Percentiles rank a stretch among this genome's conserved stretches.
These are phyloP conservation scores for Umbelopsis sp. DNA, from an alignment of 192 early-diverging fungal species.

Conservation along the genomic window DNA sequence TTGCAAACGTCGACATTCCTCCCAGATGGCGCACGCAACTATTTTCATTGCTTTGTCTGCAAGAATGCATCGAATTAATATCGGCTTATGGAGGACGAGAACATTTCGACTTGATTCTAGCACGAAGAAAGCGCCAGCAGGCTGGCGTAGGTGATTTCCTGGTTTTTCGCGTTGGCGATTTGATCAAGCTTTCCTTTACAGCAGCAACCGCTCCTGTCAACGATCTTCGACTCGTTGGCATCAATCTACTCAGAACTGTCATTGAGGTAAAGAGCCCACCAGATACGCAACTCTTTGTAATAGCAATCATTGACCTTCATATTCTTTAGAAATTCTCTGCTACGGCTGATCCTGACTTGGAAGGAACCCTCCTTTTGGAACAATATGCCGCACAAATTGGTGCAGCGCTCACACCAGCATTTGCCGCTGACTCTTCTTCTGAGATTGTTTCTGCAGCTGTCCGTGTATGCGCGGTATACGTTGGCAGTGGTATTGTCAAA, in stretches of 20 bases:
- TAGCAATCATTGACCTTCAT: neutral
- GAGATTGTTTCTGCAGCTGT: slow-evolving; percentile 78
- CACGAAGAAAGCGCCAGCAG: slow-evolving; percentile 55
- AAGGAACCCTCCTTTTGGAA: slow-evolving; percentile 78
- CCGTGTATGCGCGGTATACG: slow-evolving; percentile 79
- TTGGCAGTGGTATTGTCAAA: slow-evolving; percentile 85
- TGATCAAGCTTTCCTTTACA: slow-evolving; percentile 90
- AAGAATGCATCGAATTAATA: slow-evolving; percentile 66
- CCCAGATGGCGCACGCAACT: slow-evolving; percentile 79
- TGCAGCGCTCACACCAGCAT: slow-evolving; percentile 88
- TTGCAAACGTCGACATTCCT: slow-evolving; percentile 48
- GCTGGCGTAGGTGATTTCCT: slow-evolving; percentile 66
- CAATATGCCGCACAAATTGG: slow-evolving; percentile 95
- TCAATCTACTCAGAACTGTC: slow-evolving; percentile 75
- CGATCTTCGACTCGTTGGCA: slow-evolving; percentile 77
- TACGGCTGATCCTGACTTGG: slow-evolving; percentile 88
- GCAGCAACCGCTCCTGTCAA: slow-evolving; percentile 79
- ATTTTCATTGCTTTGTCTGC: slow-evolving; percentile 77
- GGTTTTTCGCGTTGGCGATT: slow-evolving; percentile 75
- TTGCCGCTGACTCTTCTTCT: slow-evolving; percentile 72
- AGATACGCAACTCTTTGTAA: too few relatives aligned
- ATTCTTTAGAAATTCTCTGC: slow-evolving; percentile 56
- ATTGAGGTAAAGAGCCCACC: slow-evolving; percentile 51
- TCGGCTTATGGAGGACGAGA: slow-evolving; percentile 52
- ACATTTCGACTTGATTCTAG: slow-evolving; percentile 70